Conservation (phyloP, 768 basidiomycete species). For the Lactifluus rugatus region DNA sequence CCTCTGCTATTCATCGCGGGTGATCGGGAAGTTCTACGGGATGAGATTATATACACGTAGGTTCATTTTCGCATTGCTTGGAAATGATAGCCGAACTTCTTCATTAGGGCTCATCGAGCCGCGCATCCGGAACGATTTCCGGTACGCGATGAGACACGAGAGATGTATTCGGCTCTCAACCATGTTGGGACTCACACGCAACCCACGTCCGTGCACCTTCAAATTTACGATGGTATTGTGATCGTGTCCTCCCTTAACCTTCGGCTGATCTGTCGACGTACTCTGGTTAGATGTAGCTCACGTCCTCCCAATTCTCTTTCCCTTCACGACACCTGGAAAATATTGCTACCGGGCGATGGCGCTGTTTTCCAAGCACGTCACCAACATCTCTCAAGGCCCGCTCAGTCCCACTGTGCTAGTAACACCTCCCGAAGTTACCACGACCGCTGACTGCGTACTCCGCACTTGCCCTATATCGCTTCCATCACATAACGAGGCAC, state of each 20-base stretch:
- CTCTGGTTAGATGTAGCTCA: slow-evolving; percentile 51
- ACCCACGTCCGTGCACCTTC: slow-evolving; percentile 82
- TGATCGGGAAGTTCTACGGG: slow-evolving; percentile 84
- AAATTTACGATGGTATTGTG: slow-evolving; percentile 78
- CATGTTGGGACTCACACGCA: slow-evolving; percentile 43
- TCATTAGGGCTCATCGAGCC: slow-evolving; percentile 78
- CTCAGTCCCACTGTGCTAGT: neutral
- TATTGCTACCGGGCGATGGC: slow-evolving; percentile 75
- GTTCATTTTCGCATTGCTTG: slow-evolving; percentile 23
- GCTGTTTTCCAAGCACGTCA: slow-evolving; percentile 56
- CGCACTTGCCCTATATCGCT: neutral
- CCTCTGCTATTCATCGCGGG: slow-evolving; percentile 80
- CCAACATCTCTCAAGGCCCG: slow-evolving; percentile 31
- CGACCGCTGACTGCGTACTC: neutral
- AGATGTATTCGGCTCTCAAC: slow-evolving; percentile 46
- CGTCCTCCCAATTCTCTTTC: slow-evolving; percentile 61
- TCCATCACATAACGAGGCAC: neutral
- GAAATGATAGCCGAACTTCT: neutral
- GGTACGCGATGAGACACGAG: slow-evolving; percentile 34
- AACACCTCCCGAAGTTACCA: neutral
- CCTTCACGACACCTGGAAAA: slow-evolving; percentile 70
- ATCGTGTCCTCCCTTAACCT: neutral
- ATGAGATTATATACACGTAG: slow-evolving; percentile 83
- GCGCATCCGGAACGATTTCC: slow-evolving; percentile 69
- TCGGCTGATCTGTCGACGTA: slow-evolving; percentile 10